These are phyloP conservation scores for Phanerodontia chrysosporium DNA, from an alignment of 768 basidiomycete species.

Conservation along the genomic window DNA sequence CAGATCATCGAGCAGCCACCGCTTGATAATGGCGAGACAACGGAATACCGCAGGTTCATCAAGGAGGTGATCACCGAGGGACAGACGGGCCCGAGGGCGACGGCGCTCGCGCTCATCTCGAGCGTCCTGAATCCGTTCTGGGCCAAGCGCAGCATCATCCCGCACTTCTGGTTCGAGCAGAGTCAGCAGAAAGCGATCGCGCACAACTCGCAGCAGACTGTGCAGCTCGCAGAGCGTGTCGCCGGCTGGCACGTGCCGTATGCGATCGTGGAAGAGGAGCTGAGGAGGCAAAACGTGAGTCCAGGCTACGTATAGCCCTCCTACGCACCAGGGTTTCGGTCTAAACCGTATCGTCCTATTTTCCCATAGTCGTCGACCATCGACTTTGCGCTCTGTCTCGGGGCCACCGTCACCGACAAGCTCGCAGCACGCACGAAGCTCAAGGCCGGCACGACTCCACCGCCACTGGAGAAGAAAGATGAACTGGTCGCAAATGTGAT, in stretches of 20 bases:
- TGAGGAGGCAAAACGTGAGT: constrained; percentile 93
- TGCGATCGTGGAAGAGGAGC: constrained; percentile 84
- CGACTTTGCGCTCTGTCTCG: constrained; percentile 91
- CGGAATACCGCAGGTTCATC: constrained; percentile 90
- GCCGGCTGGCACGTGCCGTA: constrained; percentile 87
- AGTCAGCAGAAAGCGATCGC: constrained; percentile 46
- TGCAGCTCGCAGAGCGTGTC: constrained; percentile 84
- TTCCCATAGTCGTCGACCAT: constrained; percentile 84
- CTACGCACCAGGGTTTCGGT: neutral
- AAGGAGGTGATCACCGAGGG: constrained; percentile 97
- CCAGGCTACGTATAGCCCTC: constrained; percentile 9
- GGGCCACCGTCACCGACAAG: constrained; percentile 80
- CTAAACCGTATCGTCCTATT: constrained; percentile 12
- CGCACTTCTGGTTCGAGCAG: constrained; percentile 74
- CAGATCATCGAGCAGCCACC: constrained; percentile 84
- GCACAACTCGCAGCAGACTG: constrained; percentile 77
- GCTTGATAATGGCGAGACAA: constrained; percentile 92
- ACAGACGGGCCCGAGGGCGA: constrained; percentile 88
- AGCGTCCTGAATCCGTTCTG: constrained; percentile 79
- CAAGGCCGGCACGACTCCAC: constrained; percentile 40
- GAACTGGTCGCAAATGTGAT: constrained; percentile 98
- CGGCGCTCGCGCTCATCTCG: constrained; percentile 82
- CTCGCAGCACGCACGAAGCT: constrained; percentile 78
- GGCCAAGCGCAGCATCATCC: constrained; percentile 69
- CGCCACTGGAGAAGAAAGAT: constrained; percentile 90